phyloP scores from a whole-genome alignment of 345 rosid genomes.

The Mangifera indica region DNA sequence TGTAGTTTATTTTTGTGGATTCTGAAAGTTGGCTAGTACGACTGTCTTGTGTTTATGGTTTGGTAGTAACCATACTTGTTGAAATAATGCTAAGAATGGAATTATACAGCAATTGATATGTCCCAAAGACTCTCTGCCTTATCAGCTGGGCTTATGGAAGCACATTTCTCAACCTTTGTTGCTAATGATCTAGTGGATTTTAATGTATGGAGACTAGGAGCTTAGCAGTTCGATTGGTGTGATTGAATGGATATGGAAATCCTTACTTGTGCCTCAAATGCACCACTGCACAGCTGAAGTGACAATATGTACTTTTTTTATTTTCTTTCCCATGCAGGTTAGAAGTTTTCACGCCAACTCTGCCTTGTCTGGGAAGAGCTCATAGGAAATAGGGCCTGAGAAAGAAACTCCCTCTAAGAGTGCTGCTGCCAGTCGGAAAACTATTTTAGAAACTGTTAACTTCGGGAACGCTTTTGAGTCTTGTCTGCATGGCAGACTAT shows the following conservation, averaged over 20 bases:
- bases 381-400: not conserved
- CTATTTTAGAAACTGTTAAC: too few species aligned
- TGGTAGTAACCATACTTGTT: not conserved
- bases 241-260: not conserved
- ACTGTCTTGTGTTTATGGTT: not conserved
- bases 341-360: constrained; percentile 2
- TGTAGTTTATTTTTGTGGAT: not conserved
- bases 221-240: not conserved
- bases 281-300: not conserved
- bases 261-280: not conserved
- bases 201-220: not conserved
- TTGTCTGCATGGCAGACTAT: not conserved
- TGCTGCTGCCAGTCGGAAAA: too few species aligned
- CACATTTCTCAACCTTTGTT: too few species aligned
- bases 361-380: not conserved
- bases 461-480: not conserved
- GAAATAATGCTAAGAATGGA: not conserved
- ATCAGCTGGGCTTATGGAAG: not conserved
- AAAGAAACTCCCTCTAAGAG: not conserved
- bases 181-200: not conserved
- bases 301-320: not conserved
- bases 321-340: not conserved
- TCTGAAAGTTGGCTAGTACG: too few species aligned
- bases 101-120: not conserved
- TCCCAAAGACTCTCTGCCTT: not conserved